phyloP scores from a whole-genome alignment of 441 rosid genomes.

The Erysimum cheiri region DNA sequence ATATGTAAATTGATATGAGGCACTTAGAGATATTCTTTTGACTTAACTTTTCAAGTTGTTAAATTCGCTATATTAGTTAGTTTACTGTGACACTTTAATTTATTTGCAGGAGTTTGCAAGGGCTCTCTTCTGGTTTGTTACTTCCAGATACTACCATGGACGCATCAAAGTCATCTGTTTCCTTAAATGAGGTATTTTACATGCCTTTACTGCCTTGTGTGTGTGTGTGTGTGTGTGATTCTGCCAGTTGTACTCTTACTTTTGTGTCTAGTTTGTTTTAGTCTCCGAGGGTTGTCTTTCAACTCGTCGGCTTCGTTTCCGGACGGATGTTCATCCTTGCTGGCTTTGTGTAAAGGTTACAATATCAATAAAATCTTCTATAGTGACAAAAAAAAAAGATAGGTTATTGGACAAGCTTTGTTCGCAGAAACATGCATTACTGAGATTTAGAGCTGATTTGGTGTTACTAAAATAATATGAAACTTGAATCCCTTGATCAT shows the following conservation, averaged over 20 bases:
- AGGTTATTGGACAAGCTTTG: constrained; percentile 26
- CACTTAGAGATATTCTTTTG: constrained; percentile 15
- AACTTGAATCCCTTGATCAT: constrained; percentile 18
- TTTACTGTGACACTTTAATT: constrained; percentile 36
- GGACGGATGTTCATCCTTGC: no score
- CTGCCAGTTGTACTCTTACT: no score
- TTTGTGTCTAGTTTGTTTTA: no score
- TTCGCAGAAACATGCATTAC: constrained; percentile 13
- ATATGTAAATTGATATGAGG: constrained; percentile 10
- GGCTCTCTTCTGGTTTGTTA: constrained; percentile 57
- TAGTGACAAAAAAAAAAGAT: no score
- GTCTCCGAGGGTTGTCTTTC: no score
- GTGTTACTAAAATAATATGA: constrained; percentile 19
- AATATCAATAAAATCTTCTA: no score
- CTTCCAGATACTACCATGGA: constrained; percentile 52
- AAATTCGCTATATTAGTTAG: constrained; percentile 21
- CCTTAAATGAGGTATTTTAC: constrained; percentile 53
- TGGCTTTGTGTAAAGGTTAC: no score
- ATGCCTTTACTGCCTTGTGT: constrained; percentile 27
- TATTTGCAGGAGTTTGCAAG: constrained; percentile 84
- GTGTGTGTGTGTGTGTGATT: constrained; percentile 18
- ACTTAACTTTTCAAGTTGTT: constrained; percentile 16
- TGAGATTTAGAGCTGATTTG: constrained; percentile 27
- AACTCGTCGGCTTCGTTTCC: no score
- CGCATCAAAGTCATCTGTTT: constrained; percentile 48